These are phyloP conservation scores for Umbelopsis vinacea DNA, from an alignment of 192 early-diverging fungal genomes.

Conservation along the genomic window DNA sequence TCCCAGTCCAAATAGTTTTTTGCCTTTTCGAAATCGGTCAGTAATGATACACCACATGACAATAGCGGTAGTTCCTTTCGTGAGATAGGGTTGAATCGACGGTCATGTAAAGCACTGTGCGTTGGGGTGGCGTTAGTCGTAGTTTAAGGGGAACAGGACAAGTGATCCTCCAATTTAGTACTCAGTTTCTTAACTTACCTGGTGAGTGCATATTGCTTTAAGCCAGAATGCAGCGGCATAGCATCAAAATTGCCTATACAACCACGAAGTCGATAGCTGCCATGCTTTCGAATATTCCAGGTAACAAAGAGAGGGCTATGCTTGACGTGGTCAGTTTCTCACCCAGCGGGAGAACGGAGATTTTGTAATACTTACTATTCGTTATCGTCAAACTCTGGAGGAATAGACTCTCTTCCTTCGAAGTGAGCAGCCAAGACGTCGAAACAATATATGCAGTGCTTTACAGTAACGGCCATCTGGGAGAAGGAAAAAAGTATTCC, in stretches of 20 bases:
- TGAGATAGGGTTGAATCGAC: slow-evolving; percentile 82
- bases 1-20: slow-evolving; percentile 85
- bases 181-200: slow-evolving; percentile 49
- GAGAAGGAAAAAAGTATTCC: not conserved
- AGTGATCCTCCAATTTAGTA: not conserved
- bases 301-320: slow-evolving; percentile 83
- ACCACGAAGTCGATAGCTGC: slow-evolving; percentile 69
- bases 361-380: slow-evolving; percentile 57
- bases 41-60: slow-evolving; percentile 80
- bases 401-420: slow-evolving; percentile 36
- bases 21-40: slow-evolving; percentile 86
- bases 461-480: slow-evolving; percentile 37
- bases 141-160: slow-evolving; percentile 1
- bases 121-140: not conserved
- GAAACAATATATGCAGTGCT: slow-evolving; percentile 85
- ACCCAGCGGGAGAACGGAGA: not conserved
- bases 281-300: slow-evolving; percentile 62
- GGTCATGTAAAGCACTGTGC: slow-evolving; percentile 77
- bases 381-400: slow-evolving; percentile 60
- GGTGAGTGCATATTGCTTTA: slow-evolving; percentile 81
- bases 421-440: slow-evolving; percentile 72
- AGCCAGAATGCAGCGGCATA: slow-evolving; percentile 66
- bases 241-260: slow-evolving; percentile 93
- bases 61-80: slow-evolving; percentile 67
- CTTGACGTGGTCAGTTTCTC: not conserved